Evolutionary conservation across 2,329 filamentous ascomycete genomes (phyloP).

Genomic region (Daldinia sp.): DNA sequence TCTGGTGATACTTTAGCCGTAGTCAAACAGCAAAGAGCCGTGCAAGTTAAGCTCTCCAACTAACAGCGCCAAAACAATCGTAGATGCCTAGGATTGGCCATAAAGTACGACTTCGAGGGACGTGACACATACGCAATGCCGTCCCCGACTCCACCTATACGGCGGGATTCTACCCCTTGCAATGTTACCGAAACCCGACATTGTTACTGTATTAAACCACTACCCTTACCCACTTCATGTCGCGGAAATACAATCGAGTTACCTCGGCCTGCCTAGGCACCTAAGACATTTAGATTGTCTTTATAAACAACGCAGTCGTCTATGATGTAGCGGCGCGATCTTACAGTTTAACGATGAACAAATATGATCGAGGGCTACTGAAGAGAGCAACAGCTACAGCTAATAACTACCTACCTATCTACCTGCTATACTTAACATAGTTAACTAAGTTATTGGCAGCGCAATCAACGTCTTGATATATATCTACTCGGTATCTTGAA

Average conservation of each 20-base stretch:
- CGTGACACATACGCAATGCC: neutral
- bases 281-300: neutral
- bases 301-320: neutral
- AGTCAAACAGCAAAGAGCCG: neutral
- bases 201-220: slow-evolving; percentile 2
- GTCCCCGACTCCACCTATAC: neutral
- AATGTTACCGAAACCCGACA: slow-evolving; percentile 10
- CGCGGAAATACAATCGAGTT: slow-evolving; percentile 1
- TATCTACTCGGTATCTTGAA: neutral
- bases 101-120: neutral
- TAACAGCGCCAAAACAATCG: neutral
- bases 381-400: neutral
- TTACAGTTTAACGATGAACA: neutral
- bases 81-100: neutral
- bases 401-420: neutral
- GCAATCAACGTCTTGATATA: neutral
- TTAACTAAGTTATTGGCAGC: neutral
- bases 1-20: neutral
- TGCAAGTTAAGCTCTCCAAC: neutral
- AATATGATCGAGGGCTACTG: neutral
- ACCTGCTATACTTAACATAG: neutral
- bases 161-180: slow-evolving; percentile 6
- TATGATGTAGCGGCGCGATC: neutral
- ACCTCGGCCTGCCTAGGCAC: neutral
- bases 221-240: slow-evolving; percentile 5